Evolutionary conservation across 2,329 filamentous ascomycete species (phyloP).

Genomic region (Trichoderma sp.): DNA sequence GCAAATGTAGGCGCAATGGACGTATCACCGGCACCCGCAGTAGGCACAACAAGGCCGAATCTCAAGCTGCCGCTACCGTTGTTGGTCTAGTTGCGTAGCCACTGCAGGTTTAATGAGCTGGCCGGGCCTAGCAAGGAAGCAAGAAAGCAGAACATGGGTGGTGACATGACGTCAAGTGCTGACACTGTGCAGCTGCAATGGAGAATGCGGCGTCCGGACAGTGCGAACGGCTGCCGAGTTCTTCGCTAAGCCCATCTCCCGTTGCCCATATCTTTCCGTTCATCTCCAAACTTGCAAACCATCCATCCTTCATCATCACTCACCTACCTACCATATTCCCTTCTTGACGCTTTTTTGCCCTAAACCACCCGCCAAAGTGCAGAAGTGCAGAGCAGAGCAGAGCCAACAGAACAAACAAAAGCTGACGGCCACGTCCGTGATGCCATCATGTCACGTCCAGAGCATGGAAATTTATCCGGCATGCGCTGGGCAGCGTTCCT

Average conservation of each 20-base stretch:
- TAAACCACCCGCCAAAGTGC: neutral
- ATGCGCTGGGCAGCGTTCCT: constrained; percentile 46
- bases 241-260: neutral
- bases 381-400: neutral
- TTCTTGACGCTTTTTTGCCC: neutral
- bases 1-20: no score
- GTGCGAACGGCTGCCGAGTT: neutral
- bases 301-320: no score
- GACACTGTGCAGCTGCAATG: neutral
- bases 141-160: neutral
- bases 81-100: no score
- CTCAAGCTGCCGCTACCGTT: no score
- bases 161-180: neutral
- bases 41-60: no score
- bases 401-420: no score
- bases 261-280: neutral
- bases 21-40: no score
- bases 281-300: neutral
- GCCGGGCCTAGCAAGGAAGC: neutral
- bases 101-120: neutral
- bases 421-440: constrained; percentile 25
- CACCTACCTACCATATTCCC: no score
- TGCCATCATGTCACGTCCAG: constrained; percentile 33
- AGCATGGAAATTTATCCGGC: constrained; percentile 29
- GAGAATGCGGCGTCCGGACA: neutral